Conservation (phyloP, 176 grass and related monocot genomes). For the Stipa capillata region DNA sequence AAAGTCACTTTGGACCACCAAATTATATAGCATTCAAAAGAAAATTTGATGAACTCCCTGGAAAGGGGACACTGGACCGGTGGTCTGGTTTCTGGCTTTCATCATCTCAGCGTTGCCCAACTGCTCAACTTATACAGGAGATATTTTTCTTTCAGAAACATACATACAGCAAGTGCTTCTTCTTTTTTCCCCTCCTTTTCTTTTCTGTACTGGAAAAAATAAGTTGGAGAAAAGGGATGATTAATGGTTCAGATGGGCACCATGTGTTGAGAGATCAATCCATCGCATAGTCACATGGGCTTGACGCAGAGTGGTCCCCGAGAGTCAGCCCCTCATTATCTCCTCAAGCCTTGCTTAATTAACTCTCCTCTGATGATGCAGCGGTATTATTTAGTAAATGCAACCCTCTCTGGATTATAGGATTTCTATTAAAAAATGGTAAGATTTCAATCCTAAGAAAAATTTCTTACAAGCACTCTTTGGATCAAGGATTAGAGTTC, state of each 20-base stretch:
- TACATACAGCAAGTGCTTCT: neutral
- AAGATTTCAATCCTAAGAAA: too few species aligned
- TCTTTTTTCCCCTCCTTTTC: too few species aligned
- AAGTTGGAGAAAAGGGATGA: neutral
- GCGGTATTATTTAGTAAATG: neutral
- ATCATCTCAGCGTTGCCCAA: neutral
- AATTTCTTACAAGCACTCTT: too few species aligned
- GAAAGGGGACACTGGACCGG: neutral
- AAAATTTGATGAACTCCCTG: neutral
- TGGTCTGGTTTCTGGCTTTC: neutral
- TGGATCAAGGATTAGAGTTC: too few species aligned
- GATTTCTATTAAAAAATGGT: too few species aligned
- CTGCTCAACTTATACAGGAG: neutral
- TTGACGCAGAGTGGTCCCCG: conserved; percentile 11
- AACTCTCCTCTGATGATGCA: neutral
- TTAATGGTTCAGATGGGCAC: conserved; percentile 5
- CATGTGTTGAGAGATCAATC: neutral
- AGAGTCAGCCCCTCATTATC: neutral
- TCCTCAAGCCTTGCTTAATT: neutral
- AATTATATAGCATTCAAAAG: neutral
- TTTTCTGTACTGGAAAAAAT: neutral
- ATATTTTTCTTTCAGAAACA: neutral
- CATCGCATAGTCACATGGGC: conserved; percentile 1
- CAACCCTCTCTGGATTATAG: too few species aligned
- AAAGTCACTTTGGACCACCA: neutral